These are phyloP conservation scores for Suillus clintonianus DNA, from an alignment of 768 basidiomycete genomes.

Conservation along the genomic window DNA sequence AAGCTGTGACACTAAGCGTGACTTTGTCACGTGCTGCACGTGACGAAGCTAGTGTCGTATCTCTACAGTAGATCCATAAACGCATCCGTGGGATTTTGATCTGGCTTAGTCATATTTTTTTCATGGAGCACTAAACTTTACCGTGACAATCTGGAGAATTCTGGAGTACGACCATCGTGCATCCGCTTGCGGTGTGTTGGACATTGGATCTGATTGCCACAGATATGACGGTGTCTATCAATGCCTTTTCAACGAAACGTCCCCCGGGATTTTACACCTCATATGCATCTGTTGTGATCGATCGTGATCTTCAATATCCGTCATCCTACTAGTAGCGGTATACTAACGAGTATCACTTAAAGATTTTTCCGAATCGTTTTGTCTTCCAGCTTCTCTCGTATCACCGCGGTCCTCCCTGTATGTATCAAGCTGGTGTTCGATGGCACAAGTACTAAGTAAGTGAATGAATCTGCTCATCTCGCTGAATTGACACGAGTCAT, in stretches of 20 bases:
- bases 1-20: no score
- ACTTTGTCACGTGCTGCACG: no score
- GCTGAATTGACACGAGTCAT: background rate
- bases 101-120: background rate
- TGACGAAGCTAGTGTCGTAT: no score
- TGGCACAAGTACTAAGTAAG: background rate
- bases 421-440: background rate
- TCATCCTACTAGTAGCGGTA: background rate
- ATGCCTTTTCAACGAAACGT: background rate
- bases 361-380: background rate
- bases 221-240: background rate
- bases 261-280: background rate
- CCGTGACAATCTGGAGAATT: no score
- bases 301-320: background rate
- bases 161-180: background rate
- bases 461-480: background rate
- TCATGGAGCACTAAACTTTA: no score
- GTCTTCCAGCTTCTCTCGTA: background rate
- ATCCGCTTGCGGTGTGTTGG: background rate
- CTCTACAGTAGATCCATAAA: no score
- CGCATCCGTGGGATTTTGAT: background rate
- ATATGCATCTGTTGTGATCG: background rate
- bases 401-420: background rate
- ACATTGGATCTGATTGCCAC: background rate
- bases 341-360: background rate